phyloP scores from a whole-genome alignment of 2,329 filamentous ascomycete genomes.

The Fusarium haematococcum region DNA sequence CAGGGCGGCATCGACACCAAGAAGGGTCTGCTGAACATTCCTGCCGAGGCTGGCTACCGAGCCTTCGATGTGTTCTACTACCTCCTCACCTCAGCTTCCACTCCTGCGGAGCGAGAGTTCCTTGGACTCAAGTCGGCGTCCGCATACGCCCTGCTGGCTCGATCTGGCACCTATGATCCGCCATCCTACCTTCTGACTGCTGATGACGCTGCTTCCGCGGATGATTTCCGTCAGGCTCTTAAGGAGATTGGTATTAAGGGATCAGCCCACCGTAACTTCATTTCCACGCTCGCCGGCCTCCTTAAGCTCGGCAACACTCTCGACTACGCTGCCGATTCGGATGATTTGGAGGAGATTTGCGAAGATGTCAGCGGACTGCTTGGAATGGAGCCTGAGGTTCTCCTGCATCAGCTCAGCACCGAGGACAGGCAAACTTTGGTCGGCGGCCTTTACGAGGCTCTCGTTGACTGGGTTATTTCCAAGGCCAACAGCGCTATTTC shows the following conservation, averaged over 20 bases:
- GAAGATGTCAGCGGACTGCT: constrained; percentile 90
- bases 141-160: constrained; percentile 81
- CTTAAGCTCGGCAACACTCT: constrained; percentile 93
- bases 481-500: constrained; percentile 90
- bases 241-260: constrained; percentile 97
- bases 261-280: constrained; percentile 80
- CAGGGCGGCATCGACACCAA: constrained; percentile 88
- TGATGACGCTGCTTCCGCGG: constrained; percentile 91
- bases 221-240: constrained; percentile 88
- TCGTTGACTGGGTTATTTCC: constrained; percentile 93
- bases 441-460: constrained; percentile 88
- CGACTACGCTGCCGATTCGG: constrained; percentile 85
- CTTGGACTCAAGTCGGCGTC: constrained; percentile 82
- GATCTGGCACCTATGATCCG: constrained; percentile 86
- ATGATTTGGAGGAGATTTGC: constrained; percentile 85
- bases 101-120: constrained; percentile 88
- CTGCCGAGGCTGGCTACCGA: constrained; percentile 82
- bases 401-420: constrained; percentile 82
- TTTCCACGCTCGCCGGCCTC: constrained; percentile 86
- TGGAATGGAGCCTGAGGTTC: constrained; percentile 86
- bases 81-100: constrained; percentile 90
- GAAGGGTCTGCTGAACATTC: constrained; percentile 83
- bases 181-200: constrained; percentile 91
- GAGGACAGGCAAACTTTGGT: constrained; percentile 87
- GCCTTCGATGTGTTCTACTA: constrained; percentile 99